Conservation (phyloP, 169 alveolate genomes). For the Plasmodium ovale region DNA sequence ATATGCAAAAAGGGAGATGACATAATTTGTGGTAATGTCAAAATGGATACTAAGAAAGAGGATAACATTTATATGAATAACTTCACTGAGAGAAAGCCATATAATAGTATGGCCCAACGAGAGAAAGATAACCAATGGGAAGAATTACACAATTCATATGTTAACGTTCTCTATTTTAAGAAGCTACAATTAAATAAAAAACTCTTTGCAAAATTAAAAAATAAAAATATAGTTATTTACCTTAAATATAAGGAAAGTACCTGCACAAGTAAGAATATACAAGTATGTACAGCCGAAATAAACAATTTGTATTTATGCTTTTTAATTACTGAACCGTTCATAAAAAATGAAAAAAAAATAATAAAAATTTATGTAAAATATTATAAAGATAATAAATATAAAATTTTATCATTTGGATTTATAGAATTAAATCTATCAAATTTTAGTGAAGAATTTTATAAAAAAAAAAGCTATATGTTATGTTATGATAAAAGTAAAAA, state of each 20-base stretch:
- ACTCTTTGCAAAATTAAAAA: constrained; percentile 58
- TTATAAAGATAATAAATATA: constrained; percentile 68
- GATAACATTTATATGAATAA: too few species aligned
- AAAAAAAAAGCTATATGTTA: constrained; percentile 70
- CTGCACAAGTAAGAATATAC: constrained; percentile 62
- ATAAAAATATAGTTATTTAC: constrained; percentile 58
- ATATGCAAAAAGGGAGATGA: too few species aligned
- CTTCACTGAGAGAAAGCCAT: too few species aligned
- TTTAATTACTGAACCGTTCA: constrained; percentile 51
- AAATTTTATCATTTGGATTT: constrained; percentile 69
- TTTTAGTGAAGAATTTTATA: constrained; percentile 62
- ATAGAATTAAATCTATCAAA: constrained; percentile 36
- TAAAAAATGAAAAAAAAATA: constrained; percentile 52
- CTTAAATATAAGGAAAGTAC: constrained; percentile 60
- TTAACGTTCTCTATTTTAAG: constrained; percentile 48
- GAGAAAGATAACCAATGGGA: background rate
- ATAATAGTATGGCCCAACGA: background rate
- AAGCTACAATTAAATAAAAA: constrained; percentile 60
- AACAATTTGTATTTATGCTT: constrained; percentile 50
- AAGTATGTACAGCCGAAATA: constrained; percentile 38
- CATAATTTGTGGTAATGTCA: too few species aligned
- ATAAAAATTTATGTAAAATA: constrained; percentile 64
- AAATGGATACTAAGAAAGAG: too few species aligned
- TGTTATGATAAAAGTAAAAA: constrained; percentile 70
- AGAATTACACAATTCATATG: constrained; percentile 24